These are phyloP conservation scores for Zygoascus ofunaensis DNA, from an alignment of 805 yeast species.

Conservation along the genomic window DNA sequence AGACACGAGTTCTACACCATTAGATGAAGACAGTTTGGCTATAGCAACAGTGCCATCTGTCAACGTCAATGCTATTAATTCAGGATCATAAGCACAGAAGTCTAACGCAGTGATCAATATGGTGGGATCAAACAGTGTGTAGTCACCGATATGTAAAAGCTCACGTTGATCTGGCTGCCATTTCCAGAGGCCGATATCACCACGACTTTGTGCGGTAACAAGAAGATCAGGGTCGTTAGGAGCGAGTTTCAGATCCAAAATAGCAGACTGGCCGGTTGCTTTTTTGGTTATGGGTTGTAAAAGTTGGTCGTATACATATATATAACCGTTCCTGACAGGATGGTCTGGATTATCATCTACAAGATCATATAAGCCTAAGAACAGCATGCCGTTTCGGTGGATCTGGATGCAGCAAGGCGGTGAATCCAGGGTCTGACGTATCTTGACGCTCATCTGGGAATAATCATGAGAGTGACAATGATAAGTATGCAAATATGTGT, in stretches of 20 bases:
- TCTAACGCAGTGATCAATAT: slow-evolving; percentile 56
- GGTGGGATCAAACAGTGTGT: slow-evolving; percentile 41
- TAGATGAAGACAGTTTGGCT: slow-evolving; percentile 28
- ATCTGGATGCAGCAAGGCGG: slow-evolving; percentile 82
- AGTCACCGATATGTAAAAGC: slow-evolving; percentile 24
- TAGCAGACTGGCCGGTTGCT: slow-evolving; percentile 33
- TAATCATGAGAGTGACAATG: too few species aligned
- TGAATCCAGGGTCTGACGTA: slow-evolving; percentile 30
- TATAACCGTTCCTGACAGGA: slow-evolving; percentile 38
- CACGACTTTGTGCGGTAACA: slow-evolving; percentile 72
- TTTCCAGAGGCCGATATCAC: slow-evolving; percentile 60
- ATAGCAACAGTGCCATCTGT: slow-evolving; percentile 57
- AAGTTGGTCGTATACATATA: slow-evolving; percentile 35
- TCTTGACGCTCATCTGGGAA: neutral
- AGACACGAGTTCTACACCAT: slow-evolving; percentile 19
- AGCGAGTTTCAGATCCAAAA: slow-evolving; percentile 65
- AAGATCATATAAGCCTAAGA: slow-evolving; percentile 76
- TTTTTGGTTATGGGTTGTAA: slow-evolving; percentile 13
- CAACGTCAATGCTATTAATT: slow-evolving; percentile 44
- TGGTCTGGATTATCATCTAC: slow-evolving; percentile 51
- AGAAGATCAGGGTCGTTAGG: slow-evolving; percentile 44
- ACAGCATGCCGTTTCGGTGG: slow-evolving; percentile 39
- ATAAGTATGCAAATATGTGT: too few species aligned
- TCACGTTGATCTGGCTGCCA: slow-evolving; percentile 16
- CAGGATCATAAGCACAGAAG: slow-evolving; percentile 39